A percentile compares a stretch with the other conserved stretches of the same genome.
These are phyloP conservation scores for Tuber brumale DNA, from an alignment of 495 filamentous ascomycete species.

Conservation along the genomic window DNA sequence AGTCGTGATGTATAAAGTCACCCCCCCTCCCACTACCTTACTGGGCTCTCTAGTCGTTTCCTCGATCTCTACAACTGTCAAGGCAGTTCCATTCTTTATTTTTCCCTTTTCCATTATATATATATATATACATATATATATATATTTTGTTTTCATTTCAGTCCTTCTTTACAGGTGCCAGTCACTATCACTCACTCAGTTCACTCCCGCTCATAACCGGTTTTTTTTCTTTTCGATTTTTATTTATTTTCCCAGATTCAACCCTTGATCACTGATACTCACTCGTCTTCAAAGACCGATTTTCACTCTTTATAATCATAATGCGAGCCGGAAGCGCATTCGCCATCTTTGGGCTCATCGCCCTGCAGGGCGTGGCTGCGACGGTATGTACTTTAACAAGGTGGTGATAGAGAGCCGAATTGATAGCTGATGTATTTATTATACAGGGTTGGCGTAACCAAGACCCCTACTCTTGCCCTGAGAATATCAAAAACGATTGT, in stretches of 20 bases:
- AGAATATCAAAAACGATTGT: slow-evolving; percentile 72
- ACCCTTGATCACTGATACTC: slow-evolving; percentile 36
- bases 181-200: slow-evolving; percentile 29
- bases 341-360: slow-evolving; percentile 24
- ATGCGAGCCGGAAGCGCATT: slow-evolving; percentile 36
- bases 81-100: slow-evolving; percentile 56
- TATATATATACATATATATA: slow-evolving; percentile 29
- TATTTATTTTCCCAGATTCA: slow-evolving; percentile 17
- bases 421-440: background rate
- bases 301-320: slow-evolving; percentile 23
- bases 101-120: slow-evolving; percentile 46
- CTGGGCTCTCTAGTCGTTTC: slow-evolving; percentile 17
- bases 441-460: slow-evolving; percentile 52
- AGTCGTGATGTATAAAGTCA: slow-evolving; percentile 22
- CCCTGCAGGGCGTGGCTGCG: slow-evolving; percentile 28
- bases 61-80: slow-evolving; percentile 25
- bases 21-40: slow-evolving; percentile 11
- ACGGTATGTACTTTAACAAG: slow-evolving; percentile 12
- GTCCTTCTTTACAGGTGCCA: slow-evolving; percentile 41
- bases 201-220: slow-evolving; percentile 15
- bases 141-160: slow-evolving; percentile 39
- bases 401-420: background rate
- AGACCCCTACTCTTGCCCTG: slow-evolving; percentile 58
- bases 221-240: slow-evolving; percentile 27
- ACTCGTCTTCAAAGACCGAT: slow-evolving; percentile 21